Evolutionary conservation across 768 basidiomycete species (phyloP), one percentile per base, ranked within the genome.

Genomic region (Rhizopogon vulgaris): DNA sequence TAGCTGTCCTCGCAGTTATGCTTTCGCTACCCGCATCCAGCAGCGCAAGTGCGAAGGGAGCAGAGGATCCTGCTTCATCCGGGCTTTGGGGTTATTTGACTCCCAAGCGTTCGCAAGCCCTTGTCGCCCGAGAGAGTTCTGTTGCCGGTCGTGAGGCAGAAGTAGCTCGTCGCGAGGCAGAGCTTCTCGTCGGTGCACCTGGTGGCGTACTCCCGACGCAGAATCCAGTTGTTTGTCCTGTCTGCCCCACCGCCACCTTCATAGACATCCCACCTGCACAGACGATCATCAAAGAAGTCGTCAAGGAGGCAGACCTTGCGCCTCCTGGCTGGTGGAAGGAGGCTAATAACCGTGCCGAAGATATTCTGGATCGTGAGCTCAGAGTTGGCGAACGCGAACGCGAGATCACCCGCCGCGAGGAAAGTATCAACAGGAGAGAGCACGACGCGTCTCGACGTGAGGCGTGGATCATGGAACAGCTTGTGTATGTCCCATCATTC

Each of bases 401-500:
- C 25, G 91, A 93, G 55, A 90, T 92, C 51, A 84, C 88, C 61
- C 83, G 85, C 48, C 87, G 90, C 36, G 90, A 93, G 68, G 90
- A 93, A 63, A 79, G 73, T 45, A 83, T 92, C 55, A 92, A 92
- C 62, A 85, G 87, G 51, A 76, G 90, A 51, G 90, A 93, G 64
- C 86, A 90, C 38, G 90, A 93, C 61, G 88, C 90, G 49, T 83
- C 89, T 46, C 80, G 90, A 59, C 89, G 90, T 52, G 90, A 93
- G 66, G 77, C 73, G 27, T 93, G 90, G 90, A 91, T 93, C 61
- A 91, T 93, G 90, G 91, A 93, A 56, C 90, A 93, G 60, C 80
- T 93, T 34, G 83, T 89, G 91, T 93, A 74, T 58, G 84, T 73
- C 24, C 11, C 39, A 56, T 48, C 0, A 8, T 36, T 39, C 9